Evolutionary conservation across 2,329 filamentous ascomycete species (phyloP).

Genomic region (Diaporthe nobilis): DNA sequence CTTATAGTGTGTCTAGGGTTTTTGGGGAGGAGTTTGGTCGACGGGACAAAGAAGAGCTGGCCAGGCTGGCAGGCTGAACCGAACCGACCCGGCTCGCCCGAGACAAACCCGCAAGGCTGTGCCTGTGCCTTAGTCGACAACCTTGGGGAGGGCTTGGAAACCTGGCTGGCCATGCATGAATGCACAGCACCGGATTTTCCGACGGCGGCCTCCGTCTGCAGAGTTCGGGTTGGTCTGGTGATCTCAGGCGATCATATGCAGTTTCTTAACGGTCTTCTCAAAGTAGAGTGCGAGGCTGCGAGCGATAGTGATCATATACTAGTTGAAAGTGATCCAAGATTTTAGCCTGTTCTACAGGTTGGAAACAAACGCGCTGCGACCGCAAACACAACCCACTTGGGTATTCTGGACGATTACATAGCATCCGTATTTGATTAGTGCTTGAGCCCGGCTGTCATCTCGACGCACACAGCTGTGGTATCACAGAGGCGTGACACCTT

Average conservation of each 20-base stretch:
- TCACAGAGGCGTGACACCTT: conserved; percentile 19
- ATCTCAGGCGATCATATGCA: conserved; percentile 24
- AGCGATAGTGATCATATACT: not conserved
- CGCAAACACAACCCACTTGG: conserved; percentile 6
- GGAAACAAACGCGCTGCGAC: conserved; percentile 6
- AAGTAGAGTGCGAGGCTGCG: not conserved
- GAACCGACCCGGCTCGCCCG: conserved; percentile 24
- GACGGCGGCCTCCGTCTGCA: conserved; percentile 31
- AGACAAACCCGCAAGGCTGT: conserved; percentile 29
- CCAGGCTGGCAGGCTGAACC: conserved; percentile 16
- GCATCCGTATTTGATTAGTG: not conserved
- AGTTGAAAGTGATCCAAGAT: not conserved
- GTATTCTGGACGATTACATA: not conserved
- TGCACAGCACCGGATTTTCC: conserved; percentile 10
- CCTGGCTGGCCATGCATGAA: conserved; percentile 20
- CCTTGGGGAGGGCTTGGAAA: conserved; percentile 3
- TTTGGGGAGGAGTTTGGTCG: not conserved
- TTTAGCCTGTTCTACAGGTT: not conserved
- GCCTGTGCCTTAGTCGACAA: conserved; percentile 21
- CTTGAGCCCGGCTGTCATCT: not conserved
- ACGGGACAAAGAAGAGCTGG: not conserved
- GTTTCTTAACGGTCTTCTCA: not conserved
- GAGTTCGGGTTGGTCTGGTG: not conserved
- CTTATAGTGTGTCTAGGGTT: not conserved
- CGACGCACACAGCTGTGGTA: conserved; percentile 3